These are phyloP conservation scores for Beauveria bassiana DNA, from an alignment of 2,329 filamentous ascomycete genomes.

Conservation along the genomic window DNA sequence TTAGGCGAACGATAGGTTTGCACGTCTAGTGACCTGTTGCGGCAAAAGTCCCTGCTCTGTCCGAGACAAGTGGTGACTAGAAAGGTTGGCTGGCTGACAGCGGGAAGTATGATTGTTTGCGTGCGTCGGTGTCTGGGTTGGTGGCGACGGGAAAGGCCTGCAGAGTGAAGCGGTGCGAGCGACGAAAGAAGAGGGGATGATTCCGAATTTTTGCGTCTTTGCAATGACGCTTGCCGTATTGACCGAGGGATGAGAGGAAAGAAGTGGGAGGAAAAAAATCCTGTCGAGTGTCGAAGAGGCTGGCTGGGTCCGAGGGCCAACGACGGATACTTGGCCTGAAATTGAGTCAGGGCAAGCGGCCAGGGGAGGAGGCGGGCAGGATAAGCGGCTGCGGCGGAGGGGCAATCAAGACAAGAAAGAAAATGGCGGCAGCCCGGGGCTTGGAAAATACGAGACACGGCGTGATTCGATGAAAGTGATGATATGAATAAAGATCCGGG, in stretches of 20 bases:
- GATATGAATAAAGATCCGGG: not conserved
- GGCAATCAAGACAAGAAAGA: not conserved
- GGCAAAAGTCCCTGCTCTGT: not conserved
- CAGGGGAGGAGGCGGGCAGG: conserved; percentile 8
- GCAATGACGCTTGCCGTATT: conserved; percentile 20
- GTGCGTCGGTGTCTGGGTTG: conserved; percentile 1
- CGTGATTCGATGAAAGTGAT: not conserved
- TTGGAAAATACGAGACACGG: not conserved
- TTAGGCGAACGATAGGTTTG: not conserved
- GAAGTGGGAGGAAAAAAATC: not conserved
- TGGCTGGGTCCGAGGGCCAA: conserved; percentile 8
- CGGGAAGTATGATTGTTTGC: not conserved
- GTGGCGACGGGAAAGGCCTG: not conserved
- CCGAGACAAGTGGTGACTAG: conserved; percentile 4
- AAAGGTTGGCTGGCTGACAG: not conserved
- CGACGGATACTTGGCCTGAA: conserved; percentile 3
- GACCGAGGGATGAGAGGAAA: conserved; percentile 9
- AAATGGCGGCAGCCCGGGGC: not conserved
- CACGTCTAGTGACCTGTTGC: not conserved
- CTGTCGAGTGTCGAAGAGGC: conserved; percentile 2
- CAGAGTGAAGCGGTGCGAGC: conserved; percentile 10
- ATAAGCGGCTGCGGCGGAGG: not conserved
- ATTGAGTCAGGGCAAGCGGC: conserved; percentile 7
- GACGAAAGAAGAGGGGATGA: not conserved
- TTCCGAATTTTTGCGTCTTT: conserved; percentile 9